Evolutionary conservation across 768 basidiomycete genomes (phyloP), one percentile per base, ranked within the genome.

Genomic region (Naganishia antarctica): DNA sequence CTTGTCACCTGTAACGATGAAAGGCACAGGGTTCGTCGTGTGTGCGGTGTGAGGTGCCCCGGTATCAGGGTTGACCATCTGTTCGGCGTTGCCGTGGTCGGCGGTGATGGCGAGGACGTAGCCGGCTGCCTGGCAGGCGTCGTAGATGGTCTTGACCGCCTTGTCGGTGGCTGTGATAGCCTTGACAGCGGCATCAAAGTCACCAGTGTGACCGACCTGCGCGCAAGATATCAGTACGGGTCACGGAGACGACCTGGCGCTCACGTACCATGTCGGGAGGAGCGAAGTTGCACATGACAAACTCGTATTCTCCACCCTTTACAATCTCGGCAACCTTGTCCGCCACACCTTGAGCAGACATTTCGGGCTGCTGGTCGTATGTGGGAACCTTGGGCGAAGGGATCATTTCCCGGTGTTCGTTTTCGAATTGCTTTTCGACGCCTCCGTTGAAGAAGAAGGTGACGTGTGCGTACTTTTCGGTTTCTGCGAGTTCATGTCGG

Each of bases 381-480:
- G 92, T 97, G 6, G 92, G 87, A 29, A 94, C 91, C 72, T 90
- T 93, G 44, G 91, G 93, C 16, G 90, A 92, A 3, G 89, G 84
- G 64, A 94, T 86, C 89, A 96, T 86, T 75, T 86, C 82, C 16
- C 93, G 82, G 69, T 89, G 87, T 74, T 96, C 93, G 34, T 80
- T 77, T 15, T 83, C 81, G 78, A 89, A 97, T 72, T 93, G 89
- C 74, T 91, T 89, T 81, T 96, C 93, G 29, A 91, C 86, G 62
- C 92, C 92, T 15, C 92, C 93, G 78, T 94, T 96, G 84, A 96
- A 94, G 84, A 94, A 96, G 82, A 96, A 94, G 0, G 92, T 97
- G 61, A 97, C 90, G 74, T 97, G 92, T 1, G 91, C 91, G 77
- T 93, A 97, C 79, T 97, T 94, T 76, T 94, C 92, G n/a, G 92